Evolutionary conservation across 768 basidiomycete species (phyloP), one percentile per base, ranked within the genome.

Genomic region (Tricholoma matsutake): DNA sequence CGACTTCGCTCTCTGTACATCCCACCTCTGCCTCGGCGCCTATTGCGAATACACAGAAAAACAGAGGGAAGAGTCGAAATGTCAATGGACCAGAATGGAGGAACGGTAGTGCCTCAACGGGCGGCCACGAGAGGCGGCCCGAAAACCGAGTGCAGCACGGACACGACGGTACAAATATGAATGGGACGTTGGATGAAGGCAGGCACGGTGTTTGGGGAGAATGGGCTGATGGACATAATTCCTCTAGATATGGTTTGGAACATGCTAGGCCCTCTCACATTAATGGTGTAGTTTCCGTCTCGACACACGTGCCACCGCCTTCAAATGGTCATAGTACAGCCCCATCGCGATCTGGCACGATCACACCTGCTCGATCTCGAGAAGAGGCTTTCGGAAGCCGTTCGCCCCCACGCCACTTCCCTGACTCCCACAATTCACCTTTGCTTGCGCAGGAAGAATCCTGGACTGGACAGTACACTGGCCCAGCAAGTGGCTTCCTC

Each of bases 401-500:
- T 3, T 62, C 62, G 6, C 59, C 66, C 1, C 62, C 69, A 8
- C 61, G 64, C 10, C 64, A 61, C 45, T 63, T 65, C 59, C 54
- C 59, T 39, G 64, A 56, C 60, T 58, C 68, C 43, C 60, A 53
- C 16, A 58, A 59, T 2, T 62, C 70, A 25, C 69, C 64, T 54
- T 60, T 65, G 16, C 53, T 63, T 13, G 63, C 62, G 10, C 62
- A 64, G 9, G 68, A 70, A 22, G 63, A 69, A 18, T 58, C 61
- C 35, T 73, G 74, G 74, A 61, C 75, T n/a, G 73, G 73, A 45
- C 76, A 73, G 60, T 79, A 78, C 59, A 77, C 80, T 13, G 83
- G 81, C 6, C 80, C 84, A 29, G 79, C 81, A 1, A 84, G 81
- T 57, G 82, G 77, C 2, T 81, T 81, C 58, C 67, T 83, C 41